Conservation (phyloP, 2,329 filamentous ascomycete genomes). For the Dothidotthia symphoricarpi region DNA sequence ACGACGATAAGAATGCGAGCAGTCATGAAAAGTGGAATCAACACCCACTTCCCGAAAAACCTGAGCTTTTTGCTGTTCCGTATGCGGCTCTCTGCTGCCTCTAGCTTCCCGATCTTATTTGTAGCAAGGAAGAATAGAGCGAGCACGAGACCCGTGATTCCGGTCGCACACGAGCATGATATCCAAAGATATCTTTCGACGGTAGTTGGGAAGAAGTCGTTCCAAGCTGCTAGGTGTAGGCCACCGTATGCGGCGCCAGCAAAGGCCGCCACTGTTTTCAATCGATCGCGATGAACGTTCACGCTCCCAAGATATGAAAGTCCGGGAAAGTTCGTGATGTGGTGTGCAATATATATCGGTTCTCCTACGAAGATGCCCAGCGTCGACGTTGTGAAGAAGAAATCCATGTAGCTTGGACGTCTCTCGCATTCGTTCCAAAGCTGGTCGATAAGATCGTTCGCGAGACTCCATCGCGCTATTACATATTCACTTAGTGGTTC, state of each 20-base stretch:
- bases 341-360: constrained; percentile 16
- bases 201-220: constrained; percentile 25
- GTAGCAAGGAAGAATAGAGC: constrained; percentile 24
- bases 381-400: constrained; percentile 22
- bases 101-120: constrained; percentile 11
- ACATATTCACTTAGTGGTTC: constrained; percentile 7
- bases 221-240: constrained; percentile 32
- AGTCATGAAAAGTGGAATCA: constrained; percentile 19
- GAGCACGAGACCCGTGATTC: constrained; percentile 24
- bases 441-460: constrained; percentile 13
- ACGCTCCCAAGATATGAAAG: constrained; percentile 22
- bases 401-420: constrained; percentile 14
- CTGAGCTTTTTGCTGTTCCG: constrained; percentile 12
- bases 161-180: constrained; percentile 21
- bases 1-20: constrained; percentile 26
- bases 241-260: constrained; percentile 27
- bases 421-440: constrained; percentile 17
- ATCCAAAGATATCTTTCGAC: constrained; percentile 29
- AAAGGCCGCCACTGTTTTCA: constrained; percentile 22
- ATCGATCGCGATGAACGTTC: constrained; percentile 19
- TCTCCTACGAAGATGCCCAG: constrained; percentile 22
- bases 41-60: constrained; percentile 5
- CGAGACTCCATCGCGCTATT: constrained; percentile 16
- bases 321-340: constrained; percentile 20
- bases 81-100: constrained; percentile 18